Evolutionary conservation across 2,329 filamentous ascomycete genomes (phyloP).

Genomic region (Neurospora crassa): DNA sequence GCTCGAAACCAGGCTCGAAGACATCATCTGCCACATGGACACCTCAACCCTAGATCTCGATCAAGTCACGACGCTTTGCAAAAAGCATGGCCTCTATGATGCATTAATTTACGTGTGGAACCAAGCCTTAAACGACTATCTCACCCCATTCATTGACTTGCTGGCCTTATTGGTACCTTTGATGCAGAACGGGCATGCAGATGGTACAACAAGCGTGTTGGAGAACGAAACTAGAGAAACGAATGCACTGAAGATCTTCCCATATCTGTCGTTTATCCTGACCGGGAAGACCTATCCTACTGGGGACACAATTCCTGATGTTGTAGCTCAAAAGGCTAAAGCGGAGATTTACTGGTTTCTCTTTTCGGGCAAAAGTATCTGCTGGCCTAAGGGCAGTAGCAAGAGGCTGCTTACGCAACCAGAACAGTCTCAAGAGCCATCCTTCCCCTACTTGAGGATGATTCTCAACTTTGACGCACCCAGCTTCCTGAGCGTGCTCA

Average conservation of each 20-base stretch:
- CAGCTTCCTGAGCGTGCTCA: slow-evolving; percentile 88
- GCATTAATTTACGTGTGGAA: slow-evolving; percentile 97
- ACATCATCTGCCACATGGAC: slow-evolving; percentile 89
- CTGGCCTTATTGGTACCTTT: slow-evolving; percentile 55
- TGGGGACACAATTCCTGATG: slow-evolving; percentile 62
- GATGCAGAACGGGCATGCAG: slow-evolving; percentile 45
- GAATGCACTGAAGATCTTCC: slow-evolving; percentile 83
- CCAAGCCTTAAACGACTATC: slow-evolving; percentile 76
- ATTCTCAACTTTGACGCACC: slow-evolving; percentile 83
- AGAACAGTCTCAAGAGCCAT: slow-evolving; percentile 49
- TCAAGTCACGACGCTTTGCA: slow-evolving; percentile 82
- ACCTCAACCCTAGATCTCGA: slow-evolving; percentile 89
- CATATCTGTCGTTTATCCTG: slow-evolving; percentile 84
- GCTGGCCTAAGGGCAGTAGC: slow-evolving; percentile 60
- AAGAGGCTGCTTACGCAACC: slow-evolving; percentile 53
- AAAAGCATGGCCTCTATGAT: slow-evolving; percentile 85
- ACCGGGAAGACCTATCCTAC: slow-evolving; percentile 90
- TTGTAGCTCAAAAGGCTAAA: slow-evolving; percentile 68
- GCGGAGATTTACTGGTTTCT: slow-evolving; percentile 86
- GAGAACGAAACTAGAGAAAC: slow-evolving; percentile 53
- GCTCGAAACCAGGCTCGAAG: slow-evolving; percentile 71
- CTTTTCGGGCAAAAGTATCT: slow-evolving; percentile 72
- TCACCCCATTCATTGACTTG: slow-evolving; percentile 81
- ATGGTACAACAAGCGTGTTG: slow-evolving; percentile 42
- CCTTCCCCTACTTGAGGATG: slow-evolving; percentile 76